phyloP scores from a whole-genome alignment of 1,284 basidiomycete species.

The Trametes hirsuta region DNA sequence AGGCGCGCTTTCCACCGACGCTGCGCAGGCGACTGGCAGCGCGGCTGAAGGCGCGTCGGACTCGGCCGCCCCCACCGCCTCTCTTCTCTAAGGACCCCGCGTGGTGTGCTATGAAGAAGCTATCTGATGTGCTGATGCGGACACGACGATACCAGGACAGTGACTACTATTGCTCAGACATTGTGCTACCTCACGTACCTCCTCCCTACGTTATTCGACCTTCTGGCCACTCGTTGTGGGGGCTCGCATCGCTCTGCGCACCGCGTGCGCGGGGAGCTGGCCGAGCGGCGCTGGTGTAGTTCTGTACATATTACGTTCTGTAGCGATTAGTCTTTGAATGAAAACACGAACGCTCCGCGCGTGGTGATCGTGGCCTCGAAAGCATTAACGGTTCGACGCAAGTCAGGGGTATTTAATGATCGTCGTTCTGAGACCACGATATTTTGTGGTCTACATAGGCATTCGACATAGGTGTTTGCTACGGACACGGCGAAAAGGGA shows the following conservation, averaged over 20 bases:
- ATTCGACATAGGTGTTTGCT: background rate
- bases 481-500: background rate
- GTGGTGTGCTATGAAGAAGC: background rate
- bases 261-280: background rate
- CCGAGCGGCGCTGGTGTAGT: slow-evolving; percentile 1
- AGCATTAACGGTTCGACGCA: background rate
- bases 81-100: background rate
- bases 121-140: background rate
- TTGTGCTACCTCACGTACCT: background rate
- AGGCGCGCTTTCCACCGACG: background rate
- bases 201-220: background rate
- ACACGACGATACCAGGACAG: background rate
- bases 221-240: background rate
- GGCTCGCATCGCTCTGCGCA: background rate
- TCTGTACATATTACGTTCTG: slow-evolving; percentile 2
- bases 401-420: background rate
- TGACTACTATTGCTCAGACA: slow-evolving; percentile 1
- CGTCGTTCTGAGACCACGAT: background rate
- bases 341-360: slow-evolving; percentile 6
- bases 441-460: background rate
- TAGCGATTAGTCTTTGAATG: slow-evolving; percentile 16
- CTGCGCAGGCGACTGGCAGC: slow-evolving; percentile 4
- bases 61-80: slow-evolving; percentile 14
- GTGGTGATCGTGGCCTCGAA: background rate
- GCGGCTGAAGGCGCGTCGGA: slow-evolving; percentile 6